Evolutionary conservation across 2,329 filamentous ascomycete genomes (phyloP), one percentile per base, ranked within the genome.

Genomic region (Bipolaris sorokiniana): DNA sequence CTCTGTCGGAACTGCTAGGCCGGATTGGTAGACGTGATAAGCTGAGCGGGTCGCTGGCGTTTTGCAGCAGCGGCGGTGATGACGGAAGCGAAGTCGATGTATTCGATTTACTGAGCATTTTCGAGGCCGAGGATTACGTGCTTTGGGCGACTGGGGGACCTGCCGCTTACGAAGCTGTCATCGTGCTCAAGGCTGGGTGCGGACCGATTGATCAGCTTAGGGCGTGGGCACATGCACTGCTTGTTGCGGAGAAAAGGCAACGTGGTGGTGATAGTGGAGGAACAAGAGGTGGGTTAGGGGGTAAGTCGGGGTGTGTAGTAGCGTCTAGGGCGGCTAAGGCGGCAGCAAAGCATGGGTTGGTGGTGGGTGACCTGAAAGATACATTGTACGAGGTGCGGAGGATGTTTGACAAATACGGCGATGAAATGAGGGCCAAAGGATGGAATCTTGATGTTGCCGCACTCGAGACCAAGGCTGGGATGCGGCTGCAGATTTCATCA

Each of bases 361-460:
- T 84, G 33, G 16, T 48, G 41, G 70, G 81, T 69, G 77, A 78
- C 57, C 62, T 78, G 48, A 65, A 76, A 54, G 61, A 66, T 42
- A 76, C 78, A 45, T 65, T 83, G 57, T 72, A 75, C 45, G 64
- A 76, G 40, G 68, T 76, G 7, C 65, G 66, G 7, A 68, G 68
- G 9, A 75, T 80, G 46, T 85, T 88, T 70, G 70, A 77, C 61
- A 64, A 75, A 68, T 72, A 80, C 79, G 55, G 77, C 50, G 59
- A 74, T 59, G 62, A 76, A 59, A 59, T 87, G 52, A 69, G 64
- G 56, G 71, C 72, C 33, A 77, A 67, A 31, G 89, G 89, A 0
- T 93, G 90, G 90, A 84, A 92, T 75, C 65, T 90, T 45, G 78
- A 85, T 54, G 81, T 81, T 48, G 82, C 82, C 37, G 88, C 86